These are phyloP conservation scores for Mortierella sp. DNA, from an alignment of 371 early-diverging fungal genomes.

Conservation along the genomic window DNA sequence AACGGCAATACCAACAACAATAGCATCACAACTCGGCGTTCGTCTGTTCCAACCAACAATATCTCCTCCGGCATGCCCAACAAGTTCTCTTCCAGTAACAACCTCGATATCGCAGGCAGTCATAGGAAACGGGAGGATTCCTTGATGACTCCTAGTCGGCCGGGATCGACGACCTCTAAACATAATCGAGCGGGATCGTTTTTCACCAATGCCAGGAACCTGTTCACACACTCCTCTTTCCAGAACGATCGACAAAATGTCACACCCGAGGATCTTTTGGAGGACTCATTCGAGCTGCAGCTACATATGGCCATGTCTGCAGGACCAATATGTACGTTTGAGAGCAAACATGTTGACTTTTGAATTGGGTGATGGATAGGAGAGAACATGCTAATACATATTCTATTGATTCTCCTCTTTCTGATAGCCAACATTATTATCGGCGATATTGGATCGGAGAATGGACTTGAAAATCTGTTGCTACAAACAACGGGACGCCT, in stretches of 20 bases:
- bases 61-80: background rate
- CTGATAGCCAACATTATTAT: conserved; percentile 63
- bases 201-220: conserved; percentile 30
- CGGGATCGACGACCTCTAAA: conserved; percentile 34
- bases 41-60: conserved; percentile 19
- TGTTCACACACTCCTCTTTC: conserved; percentile 15
- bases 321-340: conserved; percentile 60
- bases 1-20: conserved; percentile 4
- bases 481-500: conserved; percentile 54
- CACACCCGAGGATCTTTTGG: background rate
- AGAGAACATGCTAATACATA: background rate
- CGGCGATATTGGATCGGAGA: conserved; percentile 53
- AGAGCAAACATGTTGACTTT: too few species aligned
- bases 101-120: conserved; percentile 3
- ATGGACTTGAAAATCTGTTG: conserved; percentile 36
- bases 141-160: conserved; percentile 7
- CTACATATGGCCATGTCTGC: conserved; percentile 71
- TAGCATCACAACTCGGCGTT: conserved; percentile 9
- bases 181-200: conserved; percentile 8
- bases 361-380: background rate
- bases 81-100: conserved; percentile 17
- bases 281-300: conserved; percentile 62
- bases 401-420: background rate
- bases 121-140: conserved; percentile 28
- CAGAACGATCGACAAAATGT: conserved; percentile 17